phyloP scores from a whole-genome alignment of 2,329 filamentous ascomycete species.

The Xylaria sp. region DNA sequence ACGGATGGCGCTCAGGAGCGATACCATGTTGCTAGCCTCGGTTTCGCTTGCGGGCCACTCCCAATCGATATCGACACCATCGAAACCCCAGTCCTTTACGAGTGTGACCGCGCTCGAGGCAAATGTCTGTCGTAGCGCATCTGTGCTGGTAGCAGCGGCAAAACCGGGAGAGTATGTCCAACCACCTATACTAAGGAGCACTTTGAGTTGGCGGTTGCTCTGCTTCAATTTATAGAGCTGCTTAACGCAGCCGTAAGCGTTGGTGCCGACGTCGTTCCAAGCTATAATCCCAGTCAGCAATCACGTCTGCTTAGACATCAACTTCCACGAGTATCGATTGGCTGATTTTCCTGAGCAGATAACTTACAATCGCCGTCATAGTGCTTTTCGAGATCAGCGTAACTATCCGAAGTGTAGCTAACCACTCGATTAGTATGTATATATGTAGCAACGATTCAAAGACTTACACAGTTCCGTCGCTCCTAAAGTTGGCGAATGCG shows the following conservation, averaged over 20 bases:
- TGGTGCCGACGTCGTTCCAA: conserved; percentile 72
- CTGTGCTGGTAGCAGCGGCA: conserved; percentile 70
- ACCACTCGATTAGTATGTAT: conserved; percentile 26
- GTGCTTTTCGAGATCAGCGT: conserved; percentile 77
- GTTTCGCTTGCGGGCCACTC: conserved; percentile 53
- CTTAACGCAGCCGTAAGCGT: conserved; percentile 84
- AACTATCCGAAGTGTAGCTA: conserved; percentile 72
- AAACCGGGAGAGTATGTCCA: conserved; percentile 88
- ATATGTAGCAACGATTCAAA: neutral
- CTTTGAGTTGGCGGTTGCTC: conserved; percentile 78
- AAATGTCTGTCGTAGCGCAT: conserved; percentile 70
- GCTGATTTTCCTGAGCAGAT: neutral
- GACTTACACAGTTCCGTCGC: conserved; percentile 76
- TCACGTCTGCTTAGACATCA: neutral
- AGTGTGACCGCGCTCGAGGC: conserved; percentile 74
- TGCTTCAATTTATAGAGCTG: conserved; percentile 83
- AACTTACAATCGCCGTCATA: conserved; percentile 71
- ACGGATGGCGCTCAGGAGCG: conserved; percentile 57
- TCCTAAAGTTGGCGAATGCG: conserved; percentile 79
- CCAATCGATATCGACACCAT: conserved; percentile 55
- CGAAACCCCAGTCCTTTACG: conserved; percentile 76
- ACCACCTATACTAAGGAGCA: conserved; percentile 82
- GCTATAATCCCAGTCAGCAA: conserved; percentile 45
- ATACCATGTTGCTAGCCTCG: conserved; percentile 57
- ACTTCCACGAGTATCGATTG: neutral